Conservation (phyloP, 192 early-diverging fungal species). For the Rhizophagus prolifer region DNA sequence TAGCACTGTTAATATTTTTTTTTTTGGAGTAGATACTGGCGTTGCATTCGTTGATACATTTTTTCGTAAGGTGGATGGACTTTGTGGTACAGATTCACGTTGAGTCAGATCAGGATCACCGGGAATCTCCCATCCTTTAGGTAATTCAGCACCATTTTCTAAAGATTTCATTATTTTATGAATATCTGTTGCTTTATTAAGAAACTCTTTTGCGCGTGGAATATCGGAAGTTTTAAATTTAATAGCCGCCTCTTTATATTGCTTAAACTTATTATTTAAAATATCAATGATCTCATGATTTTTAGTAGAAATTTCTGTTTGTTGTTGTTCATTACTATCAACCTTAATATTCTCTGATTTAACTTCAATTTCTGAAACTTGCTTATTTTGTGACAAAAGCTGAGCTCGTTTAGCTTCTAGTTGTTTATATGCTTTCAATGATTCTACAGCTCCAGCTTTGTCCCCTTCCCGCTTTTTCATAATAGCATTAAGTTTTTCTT, state of each 20-base stretch:
- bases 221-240: slow-evolving; percentile 54
- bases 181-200: slow-evolving; percentile 47
- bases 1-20: slow-evolving; percentile 34
- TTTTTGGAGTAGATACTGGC: slow-evolving; percentile 34
- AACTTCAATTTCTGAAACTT: slow-evolving; percentile 34
- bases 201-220: slow-evolving; percentile 48
- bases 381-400: slow-evolving; percentile 27
- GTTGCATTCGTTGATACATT: slow-evolving; percentile 23
- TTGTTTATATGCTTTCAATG: slow-evolving; percentile 41
- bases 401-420: slow-evolving; percentile 35
- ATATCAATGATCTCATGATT: slow-evolving; percentile 22
- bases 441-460: slow-evolving; percentile 43
- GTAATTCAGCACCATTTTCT: slow-evolving; percentile 18
- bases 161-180: slow-evolving; percentile 37
- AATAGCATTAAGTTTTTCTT: slow-evolving; percentile 53
- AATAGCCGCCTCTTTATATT: slow-evolving; percentile 64
- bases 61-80: background rate
- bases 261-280: slow-evolving; percentile 40
- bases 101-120: slow-evolving; percentile 12
- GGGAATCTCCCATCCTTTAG: background rate
- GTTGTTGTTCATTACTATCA: slow-evolving; percentile 19
- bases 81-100: background rate
- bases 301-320: background rate
- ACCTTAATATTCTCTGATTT: slow-evolving; percentile 24
- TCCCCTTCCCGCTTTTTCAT: slow-evolving; percentile 50